Base-by-base conservation (phyloP, 2,329 filamentous ascomycete species). In the Hymenoscyphus repandus region DNA sequence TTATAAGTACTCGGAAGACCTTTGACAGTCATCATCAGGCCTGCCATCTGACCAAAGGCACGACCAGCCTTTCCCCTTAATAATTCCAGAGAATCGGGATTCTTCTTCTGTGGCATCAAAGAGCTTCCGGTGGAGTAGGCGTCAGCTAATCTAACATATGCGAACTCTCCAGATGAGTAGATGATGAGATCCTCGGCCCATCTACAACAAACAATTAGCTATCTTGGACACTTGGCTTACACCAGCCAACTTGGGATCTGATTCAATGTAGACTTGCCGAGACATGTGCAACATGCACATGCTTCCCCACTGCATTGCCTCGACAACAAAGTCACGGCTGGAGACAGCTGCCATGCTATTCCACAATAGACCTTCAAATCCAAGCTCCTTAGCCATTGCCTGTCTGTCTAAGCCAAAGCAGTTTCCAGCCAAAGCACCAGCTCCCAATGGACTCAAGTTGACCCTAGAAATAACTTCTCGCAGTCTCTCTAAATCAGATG, bases 101-200 rank as follows among this genome's bases (percentile, higher is more conserved):
- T 91, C 76, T 90, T 90, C 79, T 92, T 92, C 67, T 93, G 63
- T 37, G 64, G 64, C 64, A 67, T 66, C 31, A 66, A 54, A 22
- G 63, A 66, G 47, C 81, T 86, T 5, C 88, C 88, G 0, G 88
- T 92, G 0, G 79, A 83, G 69, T 92, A 93, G 0, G 86, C 86
- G 65, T 95, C 89, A 6, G 88, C 86, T 13, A 93, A 70, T 52
- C 78, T 77, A 34, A 90, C 78, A 66, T 89, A 92, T 15, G 82
- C 80, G 64, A 92, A 93, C 66, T 64, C 63, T 50, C 82, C 71
- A 7, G 84, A 82, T 20, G 78, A 84, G 73, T 92, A 91, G 64
- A 95, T 79, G 70, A 95, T 95, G 53, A 95, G 72, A 66, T 96
- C 90, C 71, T 95, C 88, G 3, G 85, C 80, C 83, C 86, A 92